Evolutionary conservation across 495 filamentous ascomycete genomes (phyloP), one percentile per base, ranked within the genome.

Genomic region (Aspergillus indologenus): DNA sequence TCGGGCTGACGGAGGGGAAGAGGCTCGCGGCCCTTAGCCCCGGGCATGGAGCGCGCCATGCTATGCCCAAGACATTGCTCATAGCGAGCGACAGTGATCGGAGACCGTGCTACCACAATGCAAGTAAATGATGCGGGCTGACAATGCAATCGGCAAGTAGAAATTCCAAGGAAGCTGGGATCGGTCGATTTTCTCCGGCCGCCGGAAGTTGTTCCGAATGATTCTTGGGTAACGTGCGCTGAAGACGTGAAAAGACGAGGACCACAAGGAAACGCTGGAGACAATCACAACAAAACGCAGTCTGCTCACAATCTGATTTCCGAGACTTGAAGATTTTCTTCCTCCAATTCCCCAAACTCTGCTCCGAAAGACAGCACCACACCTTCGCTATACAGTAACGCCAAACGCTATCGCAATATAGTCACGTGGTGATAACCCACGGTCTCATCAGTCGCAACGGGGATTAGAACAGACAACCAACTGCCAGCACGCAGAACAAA

Each of bases 21-120:
- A 68, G 55, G 26, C 61, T 69, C 46, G 68, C 66, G 57, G 64
- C 50, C 34, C 70, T 70, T 26, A 79, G 61, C 52, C 77, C 75
- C 60, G 63, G 61, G 70, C 79, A 79, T 66, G 76, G 69, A 56
- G 67, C 65, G 62, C 73, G 72, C 78, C 76, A 78, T 75, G 74
- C 71, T 66, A 70, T 65, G 61, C 72, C 68, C 64, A 75, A 63
- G 54, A 68, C 78, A 77, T 75, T 74, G 68, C 68, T 81, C 79
- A 82, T 82, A 64, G 74, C 74, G 67, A 63, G 64, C 58, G 48
- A 63, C 64, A 65, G 56, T 56, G 47, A 53, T 60, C 52, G 46
- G 15, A 40, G 50, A 53, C 23, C 58, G 50, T 60, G 60, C 43
- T 59, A 22, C 31, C 31, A 56, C 48, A 56, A 44, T 46, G 15